Conservation (phyloP, 2,329 filamentous ascomycete species). For the Diaporthe nobilis region DNA sequence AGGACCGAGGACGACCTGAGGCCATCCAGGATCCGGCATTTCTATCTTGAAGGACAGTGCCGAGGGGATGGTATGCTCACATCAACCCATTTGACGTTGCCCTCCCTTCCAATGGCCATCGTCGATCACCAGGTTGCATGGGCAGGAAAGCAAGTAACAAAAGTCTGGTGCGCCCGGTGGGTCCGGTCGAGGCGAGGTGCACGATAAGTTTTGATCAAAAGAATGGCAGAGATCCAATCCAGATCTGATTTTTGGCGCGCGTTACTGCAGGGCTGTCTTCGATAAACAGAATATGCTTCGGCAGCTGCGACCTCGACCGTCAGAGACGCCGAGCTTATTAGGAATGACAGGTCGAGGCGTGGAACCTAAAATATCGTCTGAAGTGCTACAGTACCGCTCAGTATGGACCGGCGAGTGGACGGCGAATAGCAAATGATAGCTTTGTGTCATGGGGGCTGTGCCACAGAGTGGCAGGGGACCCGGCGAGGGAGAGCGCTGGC, state of each 20-base stretch:
- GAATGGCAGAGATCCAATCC: background rate
- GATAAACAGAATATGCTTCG: background rate
- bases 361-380: background rate
- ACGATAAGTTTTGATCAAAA: background rate
- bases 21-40: no score
- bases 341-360: background rate
- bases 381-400: background rate
- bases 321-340: constrained; percentile 3
- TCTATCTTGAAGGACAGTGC: background rate
- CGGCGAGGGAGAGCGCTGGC: constrained; percentile 14
- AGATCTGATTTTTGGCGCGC: background rate
- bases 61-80: constrained; percentile 56
- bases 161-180: background rate
- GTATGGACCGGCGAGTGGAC: background rate
- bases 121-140: constrained; percentile 18
- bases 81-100: constrained; percentile 73
- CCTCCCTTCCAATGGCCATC: constrained; percentile 60
- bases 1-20: background rate
- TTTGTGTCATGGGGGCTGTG: constrained; percentile 13
- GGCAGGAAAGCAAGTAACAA: background rate
- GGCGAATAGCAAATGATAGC: background rate
- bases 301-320: background rate
- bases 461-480: constrained; percentile 16
- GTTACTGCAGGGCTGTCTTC: background rate
- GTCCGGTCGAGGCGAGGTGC: background rate